Conservation (phyloP, 2,329 filamentous ascomycete species). For the Colletotrichum camelliae region DNA sequence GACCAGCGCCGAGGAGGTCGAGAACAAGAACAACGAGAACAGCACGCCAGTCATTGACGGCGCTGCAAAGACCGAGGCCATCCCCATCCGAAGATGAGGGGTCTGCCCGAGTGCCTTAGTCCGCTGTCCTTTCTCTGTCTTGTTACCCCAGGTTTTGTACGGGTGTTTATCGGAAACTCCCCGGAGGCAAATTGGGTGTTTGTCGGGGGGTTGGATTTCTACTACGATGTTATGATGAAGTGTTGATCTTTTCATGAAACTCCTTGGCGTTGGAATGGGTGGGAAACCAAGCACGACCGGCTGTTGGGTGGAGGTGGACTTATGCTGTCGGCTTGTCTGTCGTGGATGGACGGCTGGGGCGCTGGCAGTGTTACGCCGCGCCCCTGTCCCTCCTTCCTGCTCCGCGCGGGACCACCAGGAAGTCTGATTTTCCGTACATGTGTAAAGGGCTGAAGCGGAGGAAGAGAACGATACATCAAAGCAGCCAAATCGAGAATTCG, state of each 20-base stretch:
- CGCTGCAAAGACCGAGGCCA: constrained; percentile 46
- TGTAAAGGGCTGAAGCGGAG: constrained; percentile 1
- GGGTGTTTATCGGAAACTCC: not conserved
- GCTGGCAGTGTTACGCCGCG: not conserved
- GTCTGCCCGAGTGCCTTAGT: not conserved
- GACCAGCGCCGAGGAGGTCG: constrained; percentile 68
- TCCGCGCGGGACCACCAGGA: not conserved
- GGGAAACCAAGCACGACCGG: constrained; percentile 14
- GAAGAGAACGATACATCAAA: not conserved
- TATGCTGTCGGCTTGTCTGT: not conserved
- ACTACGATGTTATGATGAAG: constrained; percentile 22
- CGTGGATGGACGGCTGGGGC: not conserved
- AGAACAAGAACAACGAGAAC: constrained; percentile 18
- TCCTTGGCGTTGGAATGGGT: constrained; percentile 11
- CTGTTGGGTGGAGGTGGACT: constrained; percentile 5
- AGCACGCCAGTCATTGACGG: constrained; percentile 12
- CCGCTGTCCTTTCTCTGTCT: constrained; percentile 7
- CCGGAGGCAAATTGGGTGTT: constrained; percentile 15
- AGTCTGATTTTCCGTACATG: constrained; percentile 17
- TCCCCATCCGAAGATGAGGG: constrained; percentile 68
- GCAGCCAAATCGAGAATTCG: constrained; percentile 2
- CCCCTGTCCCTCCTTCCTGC: not conserved
- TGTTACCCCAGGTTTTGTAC: constrained; percentile 8
- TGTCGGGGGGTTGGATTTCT: constrained; percentile 3
- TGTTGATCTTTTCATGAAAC: constrained; percentile 18